Evolutionary conservation across 352 stramenopile species (phyloP).

Genomic region (Plasmopara halstedii): DNA sequence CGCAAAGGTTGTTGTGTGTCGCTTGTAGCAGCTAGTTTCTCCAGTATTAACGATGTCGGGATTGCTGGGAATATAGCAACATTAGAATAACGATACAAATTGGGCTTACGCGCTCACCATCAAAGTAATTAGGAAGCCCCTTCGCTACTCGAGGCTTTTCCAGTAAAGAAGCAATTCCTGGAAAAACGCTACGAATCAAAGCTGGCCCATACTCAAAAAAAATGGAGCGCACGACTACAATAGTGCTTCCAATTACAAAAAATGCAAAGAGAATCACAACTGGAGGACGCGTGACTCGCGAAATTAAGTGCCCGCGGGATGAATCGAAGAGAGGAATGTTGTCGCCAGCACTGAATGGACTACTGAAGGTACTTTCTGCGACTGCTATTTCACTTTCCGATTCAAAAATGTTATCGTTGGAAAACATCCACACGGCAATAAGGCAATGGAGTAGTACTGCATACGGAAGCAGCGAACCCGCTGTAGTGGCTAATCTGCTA

Average conservation of each 20-base stretch:
- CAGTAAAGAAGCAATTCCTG: conserved; percentile 40
- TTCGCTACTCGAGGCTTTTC: conserved; percentile 51
- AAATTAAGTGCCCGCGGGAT: conserved; percentile 37
- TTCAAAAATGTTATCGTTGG: conserved; percentile 80
- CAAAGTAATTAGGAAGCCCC: conserved; percentile 79
- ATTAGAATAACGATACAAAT: not conserved
- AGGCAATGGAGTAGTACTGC: conserved; percentile 68
- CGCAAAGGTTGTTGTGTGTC: conserved; percentile 17
- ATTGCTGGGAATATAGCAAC: conserved; percentile 27
- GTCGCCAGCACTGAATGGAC: conserved; percentile 26
- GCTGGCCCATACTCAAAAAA: conserved; percentile 69
- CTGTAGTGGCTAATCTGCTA: conserved; percentile 49
- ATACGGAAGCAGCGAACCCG: conserved; percentile 58
- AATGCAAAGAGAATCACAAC: conserved; percentile 75
- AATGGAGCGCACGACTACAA: conserved; percentile 47
- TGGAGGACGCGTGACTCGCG: conserved; percentile 54
- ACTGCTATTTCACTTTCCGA: conserved; percentile 24
- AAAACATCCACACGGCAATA: conserved; percentile 83
- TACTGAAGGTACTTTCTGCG: conserved; percentile 4
- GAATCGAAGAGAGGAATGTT: conserved; percentile 51
- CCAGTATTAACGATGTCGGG: conserved; percentile 43
- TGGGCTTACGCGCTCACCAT: conserved; percentile 24
- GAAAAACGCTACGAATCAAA: conserved; percentile 45
- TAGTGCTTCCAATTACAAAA: conserved; percentile 38
- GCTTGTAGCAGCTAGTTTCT: conserved; percentile 35